These are phyloP conservation scores for Rhododendron simsii DNA, from an alignment of 148 eudicot species.

Conservation along the genomic window DNA sequence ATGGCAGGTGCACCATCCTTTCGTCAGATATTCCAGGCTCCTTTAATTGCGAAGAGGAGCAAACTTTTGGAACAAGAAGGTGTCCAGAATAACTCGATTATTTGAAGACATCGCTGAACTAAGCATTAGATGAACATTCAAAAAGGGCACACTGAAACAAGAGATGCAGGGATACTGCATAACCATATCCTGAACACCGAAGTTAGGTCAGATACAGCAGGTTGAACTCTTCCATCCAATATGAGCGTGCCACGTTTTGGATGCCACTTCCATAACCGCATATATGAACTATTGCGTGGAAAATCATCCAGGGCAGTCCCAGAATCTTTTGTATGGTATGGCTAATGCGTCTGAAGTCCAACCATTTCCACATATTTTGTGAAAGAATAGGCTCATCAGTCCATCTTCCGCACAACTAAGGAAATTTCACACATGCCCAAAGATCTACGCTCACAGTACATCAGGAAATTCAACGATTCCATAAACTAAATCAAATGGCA, in stretches of 20 bases:
- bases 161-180: constrained; percentile 5
- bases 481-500: neutral
- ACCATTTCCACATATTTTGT: neutral
- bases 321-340: neutral
- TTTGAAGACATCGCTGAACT: constrained; percentile 13
- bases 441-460: neutral
- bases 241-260: neutral
- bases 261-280: constrained; percentile 6
- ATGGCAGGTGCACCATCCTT: constrained; percentile 28
- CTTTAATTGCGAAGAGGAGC: constrained; percentile 9
- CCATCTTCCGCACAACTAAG: neutral
- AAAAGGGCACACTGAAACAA: constrained; percentile 14
- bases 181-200: constrained; percentile 5
- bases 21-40: constrained; percentile 19
- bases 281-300: neutral
- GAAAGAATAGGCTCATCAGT: neutral
- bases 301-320: constrained; percentile 5
- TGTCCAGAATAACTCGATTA: constrained; percentile 20
- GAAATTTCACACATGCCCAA: neutral
- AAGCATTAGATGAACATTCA: constrained; percentile 9
- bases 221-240: constrained; percentile 1
- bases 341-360: neutral
- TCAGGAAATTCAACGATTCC: constrained; percentile 1
- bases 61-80: constrained; percentile 8
- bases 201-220: constrained; percentile 1